Base-by-base conservation (phyloP, 2,329 filamentous ascomycete genomes). In the Aspergillus neotritici region DNA sequence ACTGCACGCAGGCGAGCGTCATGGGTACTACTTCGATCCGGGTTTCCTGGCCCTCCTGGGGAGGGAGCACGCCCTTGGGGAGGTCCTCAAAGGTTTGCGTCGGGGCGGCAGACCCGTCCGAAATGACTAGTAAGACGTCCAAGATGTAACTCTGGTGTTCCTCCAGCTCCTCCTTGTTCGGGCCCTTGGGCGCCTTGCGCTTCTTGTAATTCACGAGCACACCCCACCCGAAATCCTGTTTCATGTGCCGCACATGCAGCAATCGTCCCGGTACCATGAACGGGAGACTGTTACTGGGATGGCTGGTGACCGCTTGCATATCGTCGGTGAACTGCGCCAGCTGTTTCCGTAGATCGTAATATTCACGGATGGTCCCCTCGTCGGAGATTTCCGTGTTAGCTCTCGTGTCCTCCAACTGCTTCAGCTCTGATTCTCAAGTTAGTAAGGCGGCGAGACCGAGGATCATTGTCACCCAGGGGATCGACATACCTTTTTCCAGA, bases 161-260 rank as follows among this genome's bases (percentile, higher is more conserved):
- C 1, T 76, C 72, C 40, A 82, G 77, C 39, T 88, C 81, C 35
- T 87, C 80, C 21, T 25, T 25, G 42, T 82, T 75, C 30, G 78
- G 69, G 31, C 80, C 78, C 63, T 85, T 89, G 13, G 76, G 75
- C 1, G 77, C 71, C 56, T 80, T 82, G 42, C 87, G 82, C 40
- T 76, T 70, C 0, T 76, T 78, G 55, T 83, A 84, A 57, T 88
- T 85, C 36, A 94, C 79, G 14, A 97, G 81, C 1, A 89, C 85
- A 41, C 93, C 93, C 93, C 93, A 98, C 43, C 90, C 91, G 65
- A 94, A 98, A 64, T 97, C 89, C 49, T 81, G 69, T 17, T 85
- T 83, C 47, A 73, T 77, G 61, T 90, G 82, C 64, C 89, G 91
- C 58, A 98, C 84, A 51, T 86, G 84, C 28, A 98, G 82, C 31